These are phyloP conservation scores for Massarina eburnea DNA, from an alignment of 2,329 filamentous ascomycete species.

Conservation along the genomic window DNA sequence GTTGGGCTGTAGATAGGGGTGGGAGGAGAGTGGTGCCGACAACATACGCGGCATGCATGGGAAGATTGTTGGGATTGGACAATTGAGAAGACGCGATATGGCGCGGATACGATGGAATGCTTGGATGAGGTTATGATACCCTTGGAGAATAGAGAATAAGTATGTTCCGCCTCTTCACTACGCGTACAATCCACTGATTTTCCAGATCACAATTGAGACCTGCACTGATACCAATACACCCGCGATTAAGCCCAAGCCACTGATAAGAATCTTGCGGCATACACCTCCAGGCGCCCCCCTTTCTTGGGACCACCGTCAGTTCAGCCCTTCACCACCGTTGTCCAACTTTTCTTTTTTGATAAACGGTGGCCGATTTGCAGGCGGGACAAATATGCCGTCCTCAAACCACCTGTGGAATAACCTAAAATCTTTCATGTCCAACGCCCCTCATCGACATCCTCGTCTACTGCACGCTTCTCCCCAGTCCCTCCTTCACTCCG, in stretches of 20 bases:
- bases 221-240: too few species aligned
- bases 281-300: too few species aligned
- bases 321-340: too few species aligned
- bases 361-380: too few species aligned
- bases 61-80: neutral
- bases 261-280: too few species aligned
- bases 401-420: too few species aligned
- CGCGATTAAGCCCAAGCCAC: too few species aligned
- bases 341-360: too few species aligned
- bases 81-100: neutral
- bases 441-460: too few species aligned
- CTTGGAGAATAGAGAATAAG: slow-evolving; percentile 14
- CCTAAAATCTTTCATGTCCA: slow-evolving; percentile 3
- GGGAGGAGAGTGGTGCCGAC: neutral
- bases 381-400: too few species aligned
- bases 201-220: neutral
- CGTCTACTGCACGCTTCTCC: slow-evolving; percentile 38
- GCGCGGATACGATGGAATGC: too few species aligned
- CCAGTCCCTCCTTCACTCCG: slow-evolving; percentile 41
- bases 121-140: slow-evolving; percentile 18
- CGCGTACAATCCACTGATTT: neutral
- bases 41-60: neutral
- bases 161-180: slow-evolving; percentile 14
- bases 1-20: neutral
- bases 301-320: too few species aligned